phyloP scores from a whole-genome alignment of 2,329 filamentous ascomycete species.

The Epichloe elymi region DNA sequence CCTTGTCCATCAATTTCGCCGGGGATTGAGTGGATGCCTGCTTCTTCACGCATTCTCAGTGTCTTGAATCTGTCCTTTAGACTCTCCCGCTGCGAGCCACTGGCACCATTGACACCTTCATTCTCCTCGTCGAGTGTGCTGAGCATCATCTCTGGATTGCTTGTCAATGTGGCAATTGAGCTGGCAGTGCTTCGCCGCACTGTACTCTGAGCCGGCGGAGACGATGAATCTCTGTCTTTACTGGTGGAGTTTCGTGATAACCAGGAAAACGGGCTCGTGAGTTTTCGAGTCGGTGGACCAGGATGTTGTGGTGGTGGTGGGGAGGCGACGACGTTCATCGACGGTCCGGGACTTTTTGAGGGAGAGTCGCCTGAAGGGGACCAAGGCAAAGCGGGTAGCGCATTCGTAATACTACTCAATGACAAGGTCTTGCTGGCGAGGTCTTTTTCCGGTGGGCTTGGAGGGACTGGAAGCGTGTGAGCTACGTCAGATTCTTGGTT shows the following conservation, averaged over 20 bases:
- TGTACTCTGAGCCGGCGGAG: slow-evolving; percentile 35
- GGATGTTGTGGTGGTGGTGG: slow-evolving; percentile 15
- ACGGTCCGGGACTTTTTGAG: slow-evolving; percentile 30
- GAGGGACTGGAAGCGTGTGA: slow-evolving; percentile 15
- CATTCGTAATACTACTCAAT: slow-evolving; percentile 57
- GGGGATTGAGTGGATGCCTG: slow-evolving; percentile 36
- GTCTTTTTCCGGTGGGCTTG: slow-evolving; percentile 22
- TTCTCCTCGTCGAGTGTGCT: slow-evolving; percentile 62
- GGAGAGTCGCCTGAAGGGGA: slow-evolving; percentile 42
- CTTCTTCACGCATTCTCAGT: slow-evolving; percentile 62
- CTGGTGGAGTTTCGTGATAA: slow-evolving; percentile 55
- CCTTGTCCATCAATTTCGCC: slow-evolving; percentile 40
- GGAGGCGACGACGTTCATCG: slow-evolving; percentile 18
- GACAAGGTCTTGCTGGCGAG: slow-evolving; percentile 43
- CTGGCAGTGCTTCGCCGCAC: slow-evolving; percentile 60
- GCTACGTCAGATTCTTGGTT: slow-evolving; percentile 4
- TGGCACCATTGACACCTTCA: slow-evolving; percentile 34
- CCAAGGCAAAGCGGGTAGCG: slow-evolving; percentile 62
- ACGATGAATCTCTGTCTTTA: slow-evolving; percentile 43
- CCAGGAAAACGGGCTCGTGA: slow-evolving; percentile 81
- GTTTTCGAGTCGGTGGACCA: slow-evolving; percentile 45
- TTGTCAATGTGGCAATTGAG: slow-evolving; percentile 64
- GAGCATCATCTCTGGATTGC: slow-evolving; percentile 70
- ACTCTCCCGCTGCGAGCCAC: slow-evolving; percentile 42
- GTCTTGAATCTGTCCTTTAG: slow-evolving; percentile 69